Percentiles rank a stretch among this genome's conserved stretches.
Evolutionary conservation across 1,284 basidiomycete genomes (phyloP).

Genomic region (Kwoniella shivajii): DNA sequence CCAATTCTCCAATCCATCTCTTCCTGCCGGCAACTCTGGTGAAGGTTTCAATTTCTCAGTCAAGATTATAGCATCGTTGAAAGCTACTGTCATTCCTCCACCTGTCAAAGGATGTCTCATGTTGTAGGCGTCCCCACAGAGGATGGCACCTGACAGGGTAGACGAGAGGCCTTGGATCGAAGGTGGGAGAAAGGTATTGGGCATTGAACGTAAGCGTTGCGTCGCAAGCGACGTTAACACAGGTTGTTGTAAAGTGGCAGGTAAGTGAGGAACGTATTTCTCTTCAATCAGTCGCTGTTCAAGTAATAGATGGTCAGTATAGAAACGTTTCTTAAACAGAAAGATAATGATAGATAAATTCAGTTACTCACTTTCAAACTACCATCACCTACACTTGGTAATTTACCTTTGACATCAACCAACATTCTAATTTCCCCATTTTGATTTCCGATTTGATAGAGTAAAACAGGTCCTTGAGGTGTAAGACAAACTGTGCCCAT

Average conservation of each 20-base stretch:
- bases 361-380: conserved; percentile 63
- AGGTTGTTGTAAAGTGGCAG: conserved; percentile 65
- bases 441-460: conserved; percentile 76
- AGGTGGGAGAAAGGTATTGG: conserved; percentile 90
- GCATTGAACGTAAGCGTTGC: conserved; percentile 85
- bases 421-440: conserved; percentile 82
- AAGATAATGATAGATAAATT: neutral
- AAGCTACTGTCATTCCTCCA: conserved; percentile 92
- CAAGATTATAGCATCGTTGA: conserved; percentile 79
- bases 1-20: conserved; percentile 63
- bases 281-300: conserved; percentile 67
- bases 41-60: conserved; percentile 62
- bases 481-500: conserved; percentile 83
- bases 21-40: conserved; percentile 32
- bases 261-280: conserved; percentile 77
- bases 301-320: conserved; percentile 23
- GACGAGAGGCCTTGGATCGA: conserved; percentile 68
- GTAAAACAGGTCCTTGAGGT: conserved; percentile 77
- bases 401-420: conserved; percentile 83
- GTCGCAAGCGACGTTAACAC: conserved; percentile 66
- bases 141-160: conserved; percentile 67
- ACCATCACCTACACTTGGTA: conserved; percentile 68
- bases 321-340: neutral
- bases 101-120: conserved; percentile 99
- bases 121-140: conserved; percentile 96